Evolutionary conservation across 768 basidiomycete species (phyloP).

Genomic region (Suillus cothurnatus): DNA sequence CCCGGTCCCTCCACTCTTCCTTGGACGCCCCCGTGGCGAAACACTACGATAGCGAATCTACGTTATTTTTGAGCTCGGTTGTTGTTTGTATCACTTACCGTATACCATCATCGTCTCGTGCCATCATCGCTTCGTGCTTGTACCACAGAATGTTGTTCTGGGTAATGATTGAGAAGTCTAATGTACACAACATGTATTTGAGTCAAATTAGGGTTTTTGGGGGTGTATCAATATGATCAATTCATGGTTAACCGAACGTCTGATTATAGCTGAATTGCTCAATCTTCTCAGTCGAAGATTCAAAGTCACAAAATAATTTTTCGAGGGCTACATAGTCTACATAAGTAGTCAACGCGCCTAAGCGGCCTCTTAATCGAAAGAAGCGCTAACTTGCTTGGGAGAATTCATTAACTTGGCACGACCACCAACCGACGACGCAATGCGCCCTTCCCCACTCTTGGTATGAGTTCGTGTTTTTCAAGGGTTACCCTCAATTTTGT

Average conservation of each 20-base stretch:
- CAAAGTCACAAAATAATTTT: neutral
- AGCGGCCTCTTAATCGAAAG: neutral
- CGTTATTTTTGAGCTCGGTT: slow-evolving; percentile 18
- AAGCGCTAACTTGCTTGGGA: neutral
- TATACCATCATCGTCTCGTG: slow-evolving; percentile 5
- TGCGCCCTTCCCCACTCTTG: neutral
- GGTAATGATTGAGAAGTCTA: neutral
- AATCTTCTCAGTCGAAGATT: too few relatives aligned
- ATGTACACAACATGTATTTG: neutral
- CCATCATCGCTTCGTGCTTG: neutral
- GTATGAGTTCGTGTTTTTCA: too few relatives aligned
- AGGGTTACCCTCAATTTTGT: too few relatives aligned
- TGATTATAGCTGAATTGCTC: neutral
- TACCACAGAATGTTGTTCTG: neutral
- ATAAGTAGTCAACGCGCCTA: neutral
- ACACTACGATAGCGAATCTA: slow-evolving; percentile 26
- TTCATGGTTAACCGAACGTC: too few relatives aligned
- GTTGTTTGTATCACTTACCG: neutral
- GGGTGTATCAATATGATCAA: neutral
- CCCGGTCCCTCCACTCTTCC: slow-evolving; percentile 23
- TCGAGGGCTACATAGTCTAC: neutral
- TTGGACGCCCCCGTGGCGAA: slow-evolving; percentile 35
- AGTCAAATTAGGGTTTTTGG: neutral
- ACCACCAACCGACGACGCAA: neutral
- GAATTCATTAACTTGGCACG: neutral